Conservation (phyloP, 2,329 filamentous ascomycete genomes). For the Neonectria faginata region DNA sequence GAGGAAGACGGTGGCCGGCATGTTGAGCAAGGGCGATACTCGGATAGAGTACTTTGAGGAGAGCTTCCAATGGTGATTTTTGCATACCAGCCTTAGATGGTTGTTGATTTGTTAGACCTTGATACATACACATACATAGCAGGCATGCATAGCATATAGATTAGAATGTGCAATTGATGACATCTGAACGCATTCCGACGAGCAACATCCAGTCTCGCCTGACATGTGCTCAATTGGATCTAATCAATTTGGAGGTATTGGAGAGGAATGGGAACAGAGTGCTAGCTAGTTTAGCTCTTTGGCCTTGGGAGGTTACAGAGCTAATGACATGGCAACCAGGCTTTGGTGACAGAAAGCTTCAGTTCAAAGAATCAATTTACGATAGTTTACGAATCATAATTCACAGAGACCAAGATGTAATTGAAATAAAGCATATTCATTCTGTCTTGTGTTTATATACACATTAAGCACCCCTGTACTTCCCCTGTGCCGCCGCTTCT, state of each 20-base stretch:
- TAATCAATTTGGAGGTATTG: background rate
- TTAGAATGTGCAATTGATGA: background rate
- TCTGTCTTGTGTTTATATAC: slow-evolving; percentile 27
- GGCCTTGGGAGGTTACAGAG: background rate
- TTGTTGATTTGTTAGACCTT: background rate
- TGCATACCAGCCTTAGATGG: background rate
- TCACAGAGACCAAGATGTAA: background rate
- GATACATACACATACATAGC: slow-evolving; percentile 3
- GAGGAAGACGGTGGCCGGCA: slow-evolving; percentile 50
- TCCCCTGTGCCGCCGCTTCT: slow-evolving; percentile 1
- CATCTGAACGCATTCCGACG: background rate
- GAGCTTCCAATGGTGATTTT: slow-evolving; percentile 56
- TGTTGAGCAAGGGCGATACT: slow-evolving; percentile 43
- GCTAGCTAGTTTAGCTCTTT: too few relatives aligned
- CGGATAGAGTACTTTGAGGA: slow-evolving; percentile 58
- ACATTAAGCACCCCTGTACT: slow-evolving; percentile 26
- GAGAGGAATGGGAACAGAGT: background rate
- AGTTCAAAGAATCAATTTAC: background rate
- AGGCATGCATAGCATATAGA: slow-evolving; percentile 1
- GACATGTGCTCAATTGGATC: too few relatives aligned
- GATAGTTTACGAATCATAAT: background rate
- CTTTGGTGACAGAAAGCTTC: background rate
- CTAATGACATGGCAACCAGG: background rate
- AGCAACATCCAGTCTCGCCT: background rate
- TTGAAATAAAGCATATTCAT: slow-evolving; percentile 13